Evolutionary conservation across 495 filamentous ascomycete genomes (phyloP).

Genomic region (Chaetomidium leptoderma): DNA sequence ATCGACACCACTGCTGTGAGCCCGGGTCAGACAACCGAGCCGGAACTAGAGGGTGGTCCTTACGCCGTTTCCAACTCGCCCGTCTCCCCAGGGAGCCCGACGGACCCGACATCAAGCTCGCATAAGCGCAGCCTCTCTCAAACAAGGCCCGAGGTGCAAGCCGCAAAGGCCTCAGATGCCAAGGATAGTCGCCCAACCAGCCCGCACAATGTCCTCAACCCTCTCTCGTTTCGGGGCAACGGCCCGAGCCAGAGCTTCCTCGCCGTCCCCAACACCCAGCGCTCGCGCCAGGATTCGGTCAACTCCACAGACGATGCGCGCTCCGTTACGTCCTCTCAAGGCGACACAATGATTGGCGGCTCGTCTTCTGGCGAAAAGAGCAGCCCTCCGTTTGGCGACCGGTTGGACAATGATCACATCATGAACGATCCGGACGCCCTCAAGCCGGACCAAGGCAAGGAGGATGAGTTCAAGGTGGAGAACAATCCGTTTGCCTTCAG

Average conservation of each 20-base stretch:
- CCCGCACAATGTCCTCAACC: conserved; percentile 83
- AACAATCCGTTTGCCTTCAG: conserved; percentile 70
- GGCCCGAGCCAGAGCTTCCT: conserved; percentile 45
- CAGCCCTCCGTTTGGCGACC: conserved; percentile 26
- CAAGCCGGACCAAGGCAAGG: conserved; percentile 60
- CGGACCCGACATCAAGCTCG: conserved; percentile 44
- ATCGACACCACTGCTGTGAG: conserved; percentile 71
- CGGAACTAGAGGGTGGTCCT: conserved; percentile 16
- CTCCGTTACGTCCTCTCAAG: conserved; percentile 43
- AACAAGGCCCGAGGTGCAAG: conserved; percentile 54
- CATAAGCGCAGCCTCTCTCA: conserved; percentile 34
- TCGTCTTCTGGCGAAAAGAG: conserved; percentile 40
- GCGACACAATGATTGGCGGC: conserved; percentile 38
- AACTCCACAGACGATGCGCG: conserved; percentile 49
- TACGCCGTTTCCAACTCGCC: conserved; percentile 36
- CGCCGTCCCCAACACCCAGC: conserved; percentile 45
- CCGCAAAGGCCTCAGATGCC: conserved; percentile 64
- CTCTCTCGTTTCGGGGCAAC: conserved; percentile 45
- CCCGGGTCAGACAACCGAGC: conserved; percentile 22
- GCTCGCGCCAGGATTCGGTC: conserved; percentile 52
- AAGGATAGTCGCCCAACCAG: conserved; percentile 79
- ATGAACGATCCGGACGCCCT: conserved; percentile 54
- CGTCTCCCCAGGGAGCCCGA: conserved; percentile 40
- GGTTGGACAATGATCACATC: conserved; percentile 43
- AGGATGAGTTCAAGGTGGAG: conserved; percentile 59